Conservation (phyloP, 2,329 filamentous ascomycete species). For the Curvularia sp. region DNA sequence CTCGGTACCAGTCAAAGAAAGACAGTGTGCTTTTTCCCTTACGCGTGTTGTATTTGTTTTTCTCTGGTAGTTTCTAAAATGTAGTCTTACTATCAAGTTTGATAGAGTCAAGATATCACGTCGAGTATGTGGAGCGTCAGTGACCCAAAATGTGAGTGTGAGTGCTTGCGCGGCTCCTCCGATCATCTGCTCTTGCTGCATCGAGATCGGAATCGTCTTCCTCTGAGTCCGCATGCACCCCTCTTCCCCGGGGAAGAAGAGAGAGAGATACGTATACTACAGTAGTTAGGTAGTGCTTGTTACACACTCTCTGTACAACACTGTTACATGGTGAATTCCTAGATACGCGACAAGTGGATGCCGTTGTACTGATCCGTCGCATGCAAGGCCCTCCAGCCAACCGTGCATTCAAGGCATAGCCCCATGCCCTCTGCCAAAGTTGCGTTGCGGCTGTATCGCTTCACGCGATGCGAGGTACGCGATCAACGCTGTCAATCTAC, state of each 20-base stretch:
- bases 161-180: background rate
- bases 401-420: background rate
- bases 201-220: background rate
- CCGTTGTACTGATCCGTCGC: background rate
- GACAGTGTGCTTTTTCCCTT: no score
- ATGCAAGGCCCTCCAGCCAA: background rate
- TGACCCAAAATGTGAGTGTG: background rate
- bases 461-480: slow-evolving; percentile 11
- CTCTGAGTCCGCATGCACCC: no score
- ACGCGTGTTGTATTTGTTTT: background rate
- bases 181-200: background rate
- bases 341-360: slow-evolving; percentile 4
- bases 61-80: no score
- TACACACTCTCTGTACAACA: background rate
- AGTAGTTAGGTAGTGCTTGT: background rate
- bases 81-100: no score
- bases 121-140: background rate
- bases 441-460: slow-evolving; percentile 3
- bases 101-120: no score
- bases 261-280: background rate
- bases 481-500: slow-evolving; percentile 1
- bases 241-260: background rate
- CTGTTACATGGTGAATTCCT: background rate
- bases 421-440: no score
- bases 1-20: no score